Base-by-base conservation (phyloP, 495 filamentous ascomycete species). In the Xylaria castorea region DNA sequence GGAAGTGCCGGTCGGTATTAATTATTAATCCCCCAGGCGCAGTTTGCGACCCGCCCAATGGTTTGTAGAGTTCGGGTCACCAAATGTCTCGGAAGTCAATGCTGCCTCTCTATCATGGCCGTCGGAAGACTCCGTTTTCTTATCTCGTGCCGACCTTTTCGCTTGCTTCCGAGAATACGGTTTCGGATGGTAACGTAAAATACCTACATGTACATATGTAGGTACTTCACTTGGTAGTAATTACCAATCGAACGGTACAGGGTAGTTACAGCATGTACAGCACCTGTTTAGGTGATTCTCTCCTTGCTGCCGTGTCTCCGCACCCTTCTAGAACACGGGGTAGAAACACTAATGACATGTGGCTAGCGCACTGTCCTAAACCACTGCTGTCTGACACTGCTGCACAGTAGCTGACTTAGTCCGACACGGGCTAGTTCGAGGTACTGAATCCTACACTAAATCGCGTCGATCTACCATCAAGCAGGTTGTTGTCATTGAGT, bases 321-420 rank as follows among this genome's bases (percentile, higher is more conserved):
- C 69, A 71, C 38, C 8, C 60, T 71, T 71, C 69, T 65, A 71
- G 69, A 71, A 71, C 69, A 42, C 48, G 69, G 68, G 46, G 69
- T 27, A 40, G 68, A 70, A 70, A 46, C 20, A 67, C 65, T 36
- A 44, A 38, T 11, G 51, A 18, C 14, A 51, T 14, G 18, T 68
- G 20, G 50, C 20, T 32, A 53, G 22, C 50, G 16, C 66, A 42
- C 66, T 30, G 44, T 67, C 16, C 64, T 67, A 53, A n/a, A n/a
- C 64, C 46, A 11, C 61, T 14, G 61, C 27, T 30, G 61, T 46
- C 61, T 6, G 18, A 25, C 22, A 9, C 61, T 64, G 61, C 61
- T 9, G 30, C 38, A 22, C 38, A 44, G 18, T 30, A 11, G 38
- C 22, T 34, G 16, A 2, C 16, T 64, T 64, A 64, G 61, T 42